phyloP scores from a whole-genome alignment of 805 yeast species.

The Kodamaea fukazawae region DNA sequence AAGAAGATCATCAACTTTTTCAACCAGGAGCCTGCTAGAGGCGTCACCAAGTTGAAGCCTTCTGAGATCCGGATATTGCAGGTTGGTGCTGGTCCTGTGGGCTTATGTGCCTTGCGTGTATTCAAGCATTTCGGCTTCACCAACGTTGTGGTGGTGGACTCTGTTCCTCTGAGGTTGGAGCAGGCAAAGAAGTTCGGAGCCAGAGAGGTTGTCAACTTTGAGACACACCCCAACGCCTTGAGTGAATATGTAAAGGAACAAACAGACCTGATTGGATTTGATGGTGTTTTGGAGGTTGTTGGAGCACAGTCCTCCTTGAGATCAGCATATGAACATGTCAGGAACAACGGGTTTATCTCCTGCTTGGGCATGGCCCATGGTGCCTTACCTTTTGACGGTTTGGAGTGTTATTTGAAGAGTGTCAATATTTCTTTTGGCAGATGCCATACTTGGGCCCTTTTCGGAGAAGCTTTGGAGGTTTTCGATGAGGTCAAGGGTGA shows the following conservation, averaged over 20 bases:
- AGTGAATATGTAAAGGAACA: constrained; percentile 27
- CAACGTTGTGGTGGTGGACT: constrained; percentile 47
- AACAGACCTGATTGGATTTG: constrained; percentile 52
- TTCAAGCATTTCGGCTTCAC: constrained; percentile 45
- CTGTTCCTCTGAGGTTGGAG: constrained; percentile 45
- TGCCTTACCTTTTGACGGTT: constrained; percentile 52
- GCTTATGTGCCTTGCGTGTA: constrained; percentile 49
- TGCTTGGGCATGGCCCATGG: constrained; percentile 63
- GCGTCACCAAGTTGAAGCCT: constrained; percentile 10
- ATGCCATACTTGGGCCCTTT: constrained; percentile 59
- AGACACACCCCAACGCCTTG: constrained; percentile 25
- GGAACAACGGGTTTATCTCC: constrained; percentile 56
- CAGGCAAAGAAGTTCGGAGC: constrained; percentile 51
- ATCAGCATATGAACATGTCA: constrained; percentile 50
- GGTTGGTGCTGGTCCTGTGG: constrained; percentile 62
- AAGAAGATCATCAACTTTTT: constrained; percentile 45
- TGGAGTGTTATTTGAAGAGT: constrained; percentile 57
- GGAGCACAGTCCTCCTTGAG: constrained; percentile 53
- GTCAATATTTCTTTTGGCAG: constrained; percentile 59
- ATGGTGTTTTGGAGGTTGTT: constrained; percentile 59
- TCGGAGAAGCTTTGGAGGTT: constrained; percentile 48
- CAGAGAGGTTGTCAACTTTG: constrained; percentile 43
- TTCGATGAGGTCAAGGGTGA: constrained; percentile 44
- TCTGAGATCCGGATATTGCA: constrained; percentile 43
- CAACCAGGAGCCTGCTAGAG: constrained; percentile 28